These are phyloP conservation scores for Heliamphora exappendiculata DNA, from an alignment of 148 eudicot species.

Conservation along the genomic window DNA sequence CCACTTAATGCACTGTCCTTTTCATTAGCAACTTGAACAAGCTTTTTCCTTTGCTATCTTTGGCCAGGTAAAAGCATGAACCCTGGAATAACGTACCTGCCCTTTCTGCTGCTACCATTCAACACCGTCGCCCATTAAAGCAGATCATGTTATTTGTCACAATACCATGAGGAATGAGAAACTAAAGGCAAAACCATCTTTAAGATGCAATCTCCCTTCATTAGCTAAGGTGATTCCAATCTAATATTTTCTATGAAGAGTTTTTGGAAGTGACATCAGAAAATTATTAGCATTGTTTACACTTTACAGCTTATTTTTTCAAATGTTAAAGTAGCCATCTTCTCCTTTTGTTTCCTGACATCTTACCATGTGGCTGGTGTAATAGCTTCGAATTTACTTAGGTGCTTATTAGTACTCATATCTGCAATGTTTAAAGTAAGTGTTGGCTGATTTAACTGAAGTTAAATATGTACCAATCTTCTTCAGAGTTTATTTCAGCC, in stretches of 20 bases:
- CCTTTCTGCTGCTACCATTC: too few species aligned
- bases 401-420: too few species aligned
- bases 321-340: not conserved
- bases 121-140: too few species aligned
- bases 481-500: not conserved
- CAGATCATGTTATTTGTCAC: not conserved
- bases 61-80: too few species aligned
- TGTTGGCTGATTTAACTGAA: not conserved
- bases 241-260: not conserved
- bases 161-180: too few species aligned
- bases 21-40: too few species aligned
- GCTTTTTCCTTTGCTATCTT: too few species aligned
- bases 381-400: too few species aligned
- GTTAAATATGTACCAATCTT: not conserved
- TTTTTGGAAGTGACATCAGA: not conserved
- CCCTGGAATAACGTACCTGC: too few species aligned
- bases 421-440: not conserved
- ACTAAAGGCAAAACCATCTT: not conserved
- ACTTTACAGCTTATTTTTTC: not conserved
- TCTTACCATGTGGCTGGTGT: not conserved
- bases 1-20: too few species aligned
- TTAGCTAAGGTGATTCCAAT: not conserved
- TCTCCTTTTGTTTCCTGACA: not conserved
- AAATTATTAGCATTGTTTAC: not conserved
- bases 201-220: not conserved